These are phyloP conservation scores for Vitis hybrid DNA, from an alignment of 177 flowering plant species.

Conservation along the genomic window DNA sequence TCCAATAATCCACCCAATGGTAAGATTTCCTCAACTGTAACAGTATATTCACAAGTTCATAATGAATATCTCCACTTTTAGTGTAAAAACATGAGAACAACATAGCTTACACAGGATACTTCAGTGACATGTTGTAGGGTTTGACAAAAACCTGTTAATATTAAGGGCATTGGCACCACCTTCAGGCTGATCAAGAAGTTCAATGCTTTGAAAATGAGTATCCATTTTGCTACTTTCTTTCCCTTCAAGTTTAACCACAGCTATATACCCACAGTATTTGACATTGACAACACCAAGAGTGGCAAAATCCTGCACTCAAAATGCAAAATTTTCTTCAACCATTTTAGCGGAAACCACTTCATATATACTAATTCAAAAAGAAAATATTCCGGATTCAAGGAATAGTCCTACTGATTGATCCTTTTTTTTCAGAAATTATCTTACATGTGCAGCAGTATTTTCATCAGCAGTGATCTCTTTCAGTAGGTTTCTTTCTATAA, in stretches of 20 bases:
- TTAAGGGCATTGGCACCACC: conserved; percentile 98
- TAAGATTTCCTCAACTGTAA: too few relatives aligned
- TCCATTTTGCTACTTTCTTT: conserved; percentile 28
- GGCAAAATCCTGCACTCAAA: conserved; percentile 68
- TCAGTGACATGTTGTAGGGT: neutral
- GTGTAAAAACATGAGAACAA: too few relatives aligned
- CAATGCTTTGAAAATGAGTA: conserved; percentile 38
- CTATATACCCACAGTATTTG: conserved; percentile 80
- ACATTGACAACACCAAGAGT: conserved; percentile 80
- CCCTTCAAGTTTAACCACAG: conserved; percentile 65
- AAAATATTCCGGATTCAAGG: too few relatives aligned
- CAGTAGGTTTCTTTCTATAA: conserved; percentile 66
- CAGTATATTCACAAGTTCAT: too few relatives aligned
- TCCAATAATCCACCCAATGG: too few relatives aligned
- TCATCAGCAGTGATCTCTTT: conserved; percentile 99
- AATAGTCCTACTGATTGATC: too few relatives aligned
- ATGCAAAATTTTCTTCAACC: too few relatives aligned
- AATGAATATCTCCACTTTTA: too few relatives aligned
- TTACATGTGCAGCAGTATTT: conserved; percentile 98
- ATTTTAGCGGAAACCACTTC: too few relatives aligned
- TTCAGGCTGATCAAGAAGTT: conserved; percentile 76
- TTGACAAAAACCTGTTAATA: conserved; percentile 69
- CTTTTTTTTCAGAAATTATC: conserved; percentile 17
- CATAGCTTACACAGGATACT: too few relatives aligned
- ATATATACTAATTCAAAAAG: too few relatives aligned